Conservation (phyloP, 108 stramenopile genomes). For the Pinguiococcus pyrenoidosus region DNA sequence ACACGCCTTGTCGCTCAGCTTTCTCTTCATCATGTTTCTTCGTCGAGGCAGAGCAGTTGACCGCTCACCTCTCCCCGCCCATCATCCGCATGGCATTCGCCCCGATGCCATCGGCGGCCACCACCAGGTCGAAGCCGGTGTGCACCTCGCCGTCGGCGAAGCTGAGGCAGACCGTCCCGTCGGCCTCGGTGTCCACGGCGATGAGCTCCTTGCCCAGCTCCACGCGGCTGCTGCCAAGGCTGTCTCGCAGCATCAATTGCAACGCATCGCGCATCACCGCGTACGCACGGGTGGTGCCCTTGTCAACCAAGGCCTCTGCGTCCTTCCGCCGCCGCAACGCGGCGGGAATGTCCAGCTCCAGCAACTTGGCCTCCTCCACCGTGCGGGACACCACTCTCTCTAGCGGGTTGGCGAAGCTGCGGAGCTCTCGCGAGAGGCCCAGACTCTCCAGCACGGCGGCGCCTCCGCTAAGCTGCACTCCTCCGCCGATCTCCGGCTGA, state of each 20-base stretch:
- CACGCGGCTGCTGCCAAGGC: slow-evolving; percentile 9
- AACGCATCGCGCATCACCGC: slow-evolving; percentile 25
- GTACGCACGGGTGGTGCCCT: slow-evolving; percentile 8
- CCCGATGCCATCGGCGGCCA: slow-evolving; percentile 80
- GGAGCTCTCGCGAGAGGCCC: slow-evolving; percentile 15
- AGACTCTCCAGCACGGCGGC: slow-evolving; percentile 12
- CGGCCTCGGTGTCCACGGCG: slow-evolving; percentile 8
- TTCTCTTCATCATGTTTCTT: neutral
- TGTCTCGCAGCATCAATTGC: slow-evolving; percentile 5
- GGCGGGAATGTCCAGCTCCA: slow-evolving; percentile 8
- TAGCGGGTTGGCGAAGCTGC: slow-evolving; percentile 14
- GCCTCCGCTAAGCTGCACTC: slow-evolving; percentile 23
- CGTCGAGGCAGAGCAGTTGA: neutral
- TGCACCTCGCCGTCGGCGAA: slow-evolving; percentile 12
- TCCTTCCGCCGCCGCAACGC: neutral
- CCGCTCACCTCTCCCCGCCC: neutral
- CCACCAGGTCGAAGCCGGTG: slow-evolving; percentile 44
- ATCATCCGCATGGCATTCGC: slow-evolving; percentile 7
- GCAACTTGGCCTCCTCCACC: slow-evolving; percentile 12
- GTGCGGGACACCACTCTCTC: slow-evolving; percentile 12
- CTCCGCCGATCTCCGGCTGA: slow-evolving; percentile 22
- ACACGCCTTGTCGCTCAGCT: neutral
- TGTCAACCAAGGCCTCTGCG: neutral
- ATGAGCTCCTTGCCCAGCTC: slow-evolving; percentile 6
- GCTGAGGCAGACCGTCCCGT: slow-evolving; percentile 1